Percentiles rank a stretch among this genome's conserved stretches.
Evolutionary conservation across 805 yeast genomes (phyloP).

Genomic region (Blastobotrys americana): DNA sequence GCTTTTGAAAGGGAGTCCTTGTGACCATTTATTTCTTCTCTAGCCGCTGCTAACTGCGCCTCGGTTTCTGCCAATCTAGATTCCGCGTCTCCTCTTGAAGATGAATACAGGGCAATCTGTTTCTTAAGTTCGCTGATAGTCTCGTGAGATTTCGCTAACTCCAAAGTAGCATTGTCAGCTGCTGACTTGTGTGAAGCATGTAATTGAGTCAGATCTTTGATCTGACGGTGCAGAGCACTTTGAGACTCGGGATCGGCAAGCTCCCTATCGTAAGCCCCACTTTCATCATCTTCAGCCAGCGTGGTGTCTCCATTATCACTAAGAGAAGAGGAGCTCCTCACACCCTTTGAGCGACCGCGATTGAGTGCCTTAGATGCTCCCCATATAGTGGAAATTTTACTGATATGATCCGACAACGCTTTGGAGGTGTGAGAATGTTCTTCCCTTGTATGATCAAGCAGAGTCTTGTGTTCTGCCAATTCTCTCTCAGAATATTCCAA

Average conservation of each 20-base stretch:
- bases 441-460: constrained; percentile 14
- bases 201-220: constrained; percentile 10
- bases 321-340: not conserved
- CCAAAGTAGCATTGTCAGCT: constrained; percentile 24
- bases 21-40: constrained; percentile 19
- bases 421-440: constrained; percentile 17
- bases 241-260: constrained; percentile 2
- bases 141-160: constrained; percentile 15
- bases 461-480: constrained; percentile 15
- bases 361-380: constrained; percentile 8
- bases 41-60: constrained; percentile 27
- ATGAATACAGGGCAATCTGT: constrained; percentile 15
- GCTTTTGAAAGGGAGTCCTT: constrained; percentile 20
- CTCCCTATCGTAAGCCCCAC: constrained; percentile 7
- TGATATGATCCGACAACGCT: constrained; percentile 21
- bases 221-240: constrained; percentile 3
- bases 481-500: constrained; percentile 17
- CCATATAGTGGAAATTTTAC: constrained; percentile 22
- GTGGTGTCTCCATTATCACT: not conserved
- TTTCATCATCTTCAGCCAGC: constrained; percentile 6
- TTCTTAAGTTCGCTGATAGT: constrained; percentile 19
- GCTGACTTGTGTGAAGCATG: constrained; percentile 26
- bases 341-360: not conserved
- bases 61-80: constrained; percentile 6
- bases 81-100: constrained; percentile 8